Conservation (phyloP, 1,139 yeast species). For the Magnusiomyces magnusii region DNA sequence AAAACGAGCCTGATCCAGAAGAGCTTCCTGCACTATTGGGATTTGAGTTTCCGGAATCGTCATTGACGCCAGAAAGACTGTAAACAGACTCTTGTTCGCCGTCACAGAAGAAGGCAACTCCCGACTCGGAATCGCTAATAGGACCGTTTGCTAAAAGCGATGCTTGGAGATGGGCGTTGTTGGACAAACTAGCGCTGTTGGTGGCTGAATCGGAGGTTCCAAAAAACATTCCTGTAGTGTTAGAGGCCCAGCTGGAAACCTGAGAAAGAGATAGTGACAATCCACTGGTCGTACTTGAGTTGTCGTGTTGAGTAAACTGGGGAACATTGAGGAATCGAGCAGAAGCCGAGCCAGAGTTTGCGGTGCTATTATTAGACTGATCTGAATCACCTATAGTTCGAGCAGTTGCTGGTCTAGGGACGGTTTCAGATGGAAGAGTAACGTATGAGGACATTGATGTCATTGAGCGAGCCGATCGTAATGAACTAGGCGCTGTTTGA, state of each 20-base stretch:
- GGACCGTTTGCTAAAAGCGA: background rate
- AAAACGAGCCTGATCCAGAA: background rate
- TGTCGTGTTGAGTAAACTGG: conserved; percentile 4
- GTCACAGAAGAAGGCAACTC: conserved; percentile 21
- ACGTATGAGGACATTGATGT: background rate
- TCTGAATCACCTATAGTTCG: too few relatives aligned
- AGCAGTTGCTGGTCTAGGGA: too few relatives aligned
- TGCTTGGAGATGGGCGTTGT: background rate
- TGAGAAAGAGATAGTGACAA: conserved; percentile 7
- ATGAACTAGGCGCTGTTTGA: background rate
- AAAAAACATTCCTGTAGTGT: conserved; percentile 12
- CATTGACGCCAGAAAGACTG: conserved; percentile 1
- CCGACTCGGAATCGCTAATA: conserved; percentile 20
- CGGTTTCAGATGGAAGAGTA: too few relatives aligned
- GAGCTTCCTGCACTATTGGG: background rate
- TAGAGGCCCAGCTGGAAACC: conserved; percentile 18
- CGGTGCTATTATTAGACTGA: too few relatives aligned
- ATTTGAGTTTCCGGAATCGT: background rate
- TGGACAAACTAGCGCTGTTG: background rate
- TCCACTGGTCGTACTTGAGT: conserved; percentile 2
- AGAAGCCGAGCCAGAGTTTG: background rate
- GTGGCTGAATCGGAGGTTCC: background rate
- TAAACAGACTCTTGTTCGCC: conserved; percentile 11
- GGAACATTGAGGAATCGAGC: background rate
- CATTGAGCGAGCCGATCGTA: background rate